Evolutionary conservation across 345 rosid species (phyloP).

Genomic region (Eucalyptus victrix): DNA sequence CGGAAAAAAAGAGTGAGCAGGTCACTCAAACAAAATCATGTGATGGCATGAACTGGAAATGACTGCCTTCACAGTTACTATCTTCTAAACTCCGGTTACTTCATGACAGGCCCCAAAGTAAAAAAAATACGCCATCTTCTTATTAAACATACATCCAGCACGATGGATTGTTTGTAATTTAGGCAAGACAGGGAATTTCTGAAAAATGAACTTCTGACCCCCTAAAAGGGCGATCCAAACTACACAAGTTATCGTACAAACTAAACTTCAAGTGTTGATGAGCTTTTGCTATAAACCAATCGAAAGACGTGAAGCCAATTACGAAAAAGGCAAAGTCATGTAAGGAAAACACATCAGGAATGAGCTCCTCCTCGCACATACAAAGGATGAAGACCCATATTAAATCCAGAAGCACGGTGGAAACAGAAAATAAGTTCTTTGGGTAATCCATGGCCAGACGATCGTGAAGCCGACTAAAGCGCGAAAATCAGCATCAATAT

Average conservation of each 20-base stretch:
- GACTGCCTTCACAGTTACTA: neutral
- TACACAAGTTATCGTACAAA: neutral
- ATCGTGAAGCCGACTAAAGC: neutral
- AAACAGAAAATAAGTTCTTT: neutral
- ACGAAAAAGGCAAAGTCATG: neutral
- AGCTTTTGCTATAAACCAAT: neutral
- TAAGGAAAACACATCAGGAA: neutral
- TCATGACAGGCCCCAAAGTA: neutral
- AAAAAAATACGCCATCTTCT: neutral
- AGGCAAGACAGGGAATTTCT: neutral
- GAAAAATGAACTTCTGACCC: neutral
- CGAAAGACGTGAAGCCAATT: neutral
- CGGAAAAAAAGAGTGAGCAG: neutral
- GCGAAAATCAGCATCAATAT: neutral
- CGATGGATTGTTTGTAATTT: neutral
- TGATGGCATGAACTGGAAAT: neutral
- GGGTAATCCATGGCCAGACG: neutral
- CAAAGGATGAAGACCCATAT: neutral
- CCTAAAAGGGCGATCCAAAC: neutral
- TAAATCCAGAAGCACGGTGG: neutral
- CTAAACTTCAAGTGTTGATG: neutral
- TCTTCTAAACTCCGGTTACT: neutral
- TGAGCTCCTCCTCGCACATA: neutral
- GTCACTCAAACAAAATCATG: neutral
- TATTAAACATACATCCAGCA: neutral